phyloP scores from a whole-genome alignment of 2,329 filamentous ascomycete species.

The Microsporum audouinii region DNA sequence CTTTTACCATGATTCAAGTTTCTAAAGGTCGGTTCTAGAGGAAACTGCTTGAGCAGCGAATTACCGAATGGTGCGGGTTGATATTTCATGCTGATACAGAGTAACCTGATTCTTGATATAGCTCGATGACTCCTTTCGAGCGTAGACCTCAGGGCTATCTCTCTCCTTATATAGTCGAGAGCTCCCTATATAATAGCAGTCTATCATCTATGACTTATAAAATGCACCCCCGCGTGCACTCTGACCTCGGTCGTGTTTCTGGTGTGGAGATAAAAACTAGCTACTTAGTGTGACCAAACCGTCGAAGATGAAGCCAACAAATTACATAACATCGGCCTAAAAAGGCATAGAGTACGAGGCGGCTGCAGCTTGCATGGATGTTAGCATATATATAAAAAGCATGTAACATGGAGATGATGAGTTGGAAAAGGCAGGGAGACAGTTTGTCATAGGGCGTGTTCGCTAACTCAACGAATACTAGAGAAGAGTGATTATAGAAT shows the following conservation, averaged over 20 bases:
- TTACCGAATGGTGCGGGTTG: slow-evolving; percentile 37
- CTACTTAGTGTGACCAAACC: too few species aligned
- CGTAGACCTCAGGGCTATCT: background rate
- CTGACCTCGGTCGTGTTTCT: background rate
- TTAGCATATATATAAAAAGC: background rate
- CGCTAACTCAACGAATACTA: background rate
- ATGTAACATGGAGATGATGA: background rate
- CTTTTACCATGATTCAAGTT: slow-evolving; percentile 60
- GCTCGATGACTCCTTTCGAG: background rate
- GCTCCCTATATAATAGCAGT: background rate
- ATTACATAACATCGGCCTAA: background rate
- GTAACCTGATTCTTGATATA: background rate
- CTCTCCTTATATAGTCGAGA: background rate
- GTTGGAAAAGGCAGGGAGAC: background rate
- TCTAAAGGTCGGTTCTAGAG: slow-evolving; percentile 54
- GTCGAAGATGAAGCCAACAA: background rate
- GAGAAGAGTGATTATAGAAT: background rate
- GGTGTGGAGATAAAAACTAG: background rate
- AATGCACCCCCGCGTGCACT: background rate
- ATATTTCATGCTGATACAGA: background rate
- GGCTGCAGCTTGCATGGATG: background rate
- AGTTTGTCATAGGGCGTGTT: background rate
- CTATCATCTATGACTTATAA: background rate
- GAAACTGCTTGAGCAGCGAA: slow-evolving; percentile 52
- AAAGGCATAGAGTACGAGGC: background rate